Percentiles rank a stretch among this genome's conserved stretches.
These are phyloP conservation scores for Endotrypanum monterogeii DNA, from an alignment of 208 protist species.

Conservation along the genomic window DNA sequence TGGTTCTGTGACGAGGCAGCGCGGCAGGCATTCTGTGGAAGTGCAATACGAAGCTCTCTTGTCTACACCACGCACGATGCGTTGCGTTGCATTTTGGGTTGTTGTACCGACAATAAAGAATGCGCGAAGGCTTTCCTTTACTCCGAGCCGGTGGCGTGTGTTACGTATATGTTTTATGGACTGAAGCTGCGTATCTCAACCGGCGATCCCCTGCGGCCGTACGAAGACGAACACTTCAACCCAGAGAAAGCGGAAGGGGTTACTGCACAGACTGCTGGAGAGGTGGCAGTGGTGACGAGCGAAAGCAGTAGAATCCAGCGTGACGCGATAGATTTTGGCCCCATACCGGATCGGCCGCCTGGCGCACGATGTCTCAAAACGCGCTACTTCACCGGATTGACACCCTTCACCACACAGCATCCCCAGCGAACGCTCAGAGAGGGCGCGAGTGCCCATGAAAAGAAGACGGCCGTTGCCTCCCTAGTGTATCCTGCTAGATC, in stretches of 20 bases:
- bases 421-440: neutral
- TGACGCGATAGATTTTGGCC: neutral
- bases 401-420: neutral
- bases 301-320: neutral
- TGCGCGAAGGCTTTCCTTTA: conserved; percentile 60
- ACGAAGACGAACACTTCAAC: conserved; percentile 36
- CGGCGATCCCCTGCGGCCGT: conserved; percentile 47
- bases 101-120: conserved; percentile 38
- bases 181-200: conserved; percentile 65
- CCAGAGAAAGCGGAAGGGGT: conserved; percentile 1
- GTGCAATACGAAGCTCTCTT: conserved; percentile 33
- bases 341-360: conserved; percentile 22
- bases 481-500: conserved; percentile 1
- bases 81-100: conserved; percentile 53
- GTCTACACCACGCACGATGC: conserved; percentile 44
- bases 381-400: conserved; percentile 19
- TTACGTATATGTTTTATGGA: conserved; percentile 74
- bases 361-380: conserved; percentile 26
- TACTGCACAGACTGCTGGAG: neutral
- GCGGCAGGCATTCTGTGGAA: conserved; percentile 12
- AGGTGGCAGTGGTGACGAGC: too few species aligned
- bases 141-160: conserved; percentile 69
- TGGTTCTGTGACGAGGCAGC: conserved; percentile 60
- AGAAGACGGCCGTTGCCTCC: conserved; percentile 8
- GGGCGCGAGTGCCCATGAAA: neutral